A percentile compares a stretch with the other conserved stretches of the same genome.
phyloP scores from a whole-genome alignment of 257 asterid species.

The Solanum tacnaense region DNA sequence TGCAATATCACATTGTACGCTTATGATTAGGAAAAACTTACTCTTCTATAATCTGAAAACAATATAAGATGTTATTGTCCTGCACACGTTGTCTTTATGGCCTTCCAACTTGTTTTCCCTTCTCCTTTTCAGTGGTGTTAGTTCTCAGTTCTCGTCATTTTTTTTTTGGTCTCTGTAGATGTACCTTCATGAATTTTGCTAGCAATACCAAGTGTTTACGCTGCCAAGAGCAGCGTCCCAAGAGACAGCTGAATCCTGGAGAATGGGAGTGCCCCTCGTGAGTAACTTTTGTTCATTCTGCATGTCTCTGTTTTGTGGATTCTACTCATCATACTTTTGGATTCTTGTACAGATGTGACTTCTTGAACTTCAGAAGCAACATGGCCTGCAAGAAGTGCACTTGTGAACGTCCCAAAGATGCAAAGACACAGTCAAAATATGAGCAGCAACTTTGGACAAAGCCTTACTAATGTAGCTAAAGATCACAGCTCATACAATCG shows the following conservation, averaged over 20 bases:
- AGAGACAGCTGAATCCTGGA: slow-evolving; percentile 52
- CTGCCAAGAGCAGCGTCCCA: slow-evolving; percentile 60
- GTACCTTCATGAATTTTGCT: slow-evolving; percentile 75
- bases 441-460: slow-evolving; percentile 36
- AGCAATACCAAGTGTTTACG: slow-evolving; percentile 53
- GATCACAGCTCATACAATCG: neutral
- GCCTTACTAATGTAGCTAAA: slow-evolving; percentile 24
- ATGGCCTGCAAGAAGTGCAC: slow-evolving; percentile 60
- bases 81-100: neutral
- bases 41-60: neutral
- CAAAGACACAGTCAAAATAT: neutral
- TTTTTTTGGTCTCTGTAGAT: slow-evolving; percentile 27
- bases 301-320: neutral
- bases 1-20: neutral
- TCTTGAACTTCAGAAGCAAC: slow-evolving; percentile 51
- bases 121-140: neutral
- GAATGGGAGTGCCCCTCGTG: slow-evolving; percentile 90
- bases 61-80: neutral
- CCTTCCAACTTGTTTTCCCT: neutral
- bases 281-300: slow-evolving; percentile 22
- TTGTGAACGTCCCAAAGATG: slow-evolving; percentile 28
- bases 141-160: neutral
- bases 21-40: neutral
- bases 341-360: slow-evolving; percentile 51
- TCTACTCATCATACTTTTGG: neutral